Conservation (phyloP, 1,284 basidiomycete species). For the Puccinia sorghi region DNA sequence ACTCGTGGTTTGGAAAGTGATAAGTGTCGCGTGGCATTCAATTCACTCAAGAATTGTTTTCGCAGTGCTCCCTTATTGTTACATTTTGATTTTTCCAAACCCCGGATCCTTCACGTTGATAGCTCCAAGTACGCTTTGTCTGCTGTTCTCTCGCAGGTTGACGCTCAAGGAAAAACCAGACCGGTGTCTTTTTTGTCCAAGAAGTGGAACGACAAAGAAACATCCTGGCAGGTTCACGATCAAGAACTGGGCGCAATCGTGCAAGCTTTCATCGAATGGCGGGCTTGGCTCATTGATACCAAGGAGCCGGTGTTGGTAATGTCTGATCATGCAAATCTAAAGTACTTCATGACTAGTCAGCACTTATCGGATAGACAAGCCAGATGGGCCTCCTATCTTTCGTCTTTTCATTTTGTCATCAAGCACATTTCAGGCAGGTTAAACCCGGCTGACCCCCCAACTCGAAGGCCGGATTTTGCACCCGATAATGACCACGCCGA, state of each 20-base stretch:
- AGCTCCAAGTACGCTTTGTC: constrained; percentile 14
- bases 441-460: constrained; percentile 16
- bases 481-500: neutral
- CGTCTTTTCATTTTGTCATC: too few relatives aligned
- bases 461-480: neutral
- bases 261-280: constrained; percentile 5
- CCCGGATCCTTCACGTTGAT: constrained; percentile 1
- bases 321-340: constrained; percentile 27
- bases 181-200: constrained; percentile 15
- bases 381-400: too few relatives aligned
- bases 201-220: constrained; percentile 7
- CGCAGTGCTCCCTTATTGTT: neutral
- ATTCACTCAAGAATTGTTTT: neutral
- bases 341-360: constrained; percentile 26
- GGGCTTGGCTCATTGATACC: constrained; percentile 32
- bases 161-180: neutral
- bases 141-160: neutral
- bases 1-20: neutral
- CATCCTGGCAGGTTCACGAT: constrained; percentile 22
- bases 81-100: constrained; percentile 28
- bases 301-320: neutral
- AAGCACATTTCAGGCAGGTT: constrained; percentile 15
- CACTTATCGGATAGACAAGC: too few relatives aligned
- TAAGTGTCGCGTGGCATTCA: neutral
- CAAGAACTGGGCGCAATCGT: constrained; percentile 29